Conservation (phyloP, 345 rosid species). For the Eucalyptus sp. region DNA sequence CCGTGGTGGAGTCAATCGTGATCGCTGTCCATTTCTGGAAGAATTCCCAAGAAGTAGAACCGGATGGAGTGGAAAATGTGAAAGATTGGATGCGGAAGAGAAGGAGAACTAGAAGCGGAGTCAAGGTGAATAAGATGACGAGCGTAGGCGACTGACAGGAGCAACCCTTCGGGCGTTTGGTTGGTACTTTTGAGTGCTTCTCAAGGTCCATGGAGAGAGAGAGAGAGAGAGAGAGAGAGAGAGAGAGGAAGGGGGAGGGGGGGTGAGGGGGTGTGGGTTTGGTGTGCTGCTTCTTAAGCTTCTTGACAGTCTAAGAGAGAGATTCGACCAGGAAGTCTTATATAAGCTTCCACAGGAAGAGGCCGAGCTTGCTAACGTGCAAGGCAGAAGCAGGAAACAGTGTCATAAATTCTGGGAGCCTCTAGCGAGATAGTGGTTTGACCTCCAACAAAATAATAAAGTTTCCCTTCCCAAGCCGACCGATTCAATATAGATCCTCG, state of each 20-base stretch:
- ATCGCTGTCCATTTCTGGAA: background rate
- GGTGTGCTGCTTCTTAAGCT: background rate
- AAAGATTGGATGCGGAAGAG: constrained; percentile 1
- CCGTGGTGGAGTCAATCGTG: background rate
- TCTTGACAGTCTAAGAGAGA: background rate
- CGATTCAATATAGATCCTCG: background rate
- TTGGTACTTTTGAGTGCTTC: background rate
- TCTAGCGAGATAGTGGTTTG: background rate
- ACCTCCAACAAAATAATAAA: background rate
- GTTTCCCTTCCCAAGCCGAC: background rate
- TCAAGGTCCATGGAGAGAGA: background rate
- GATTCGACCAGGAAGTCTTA: background rate
- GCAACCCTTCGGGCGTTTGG: background rate
- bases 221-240: background rate
- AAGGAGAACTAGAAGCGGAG: background rate
- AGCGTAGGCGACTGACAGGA: background rate
- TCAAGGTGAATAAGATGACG: background rate
- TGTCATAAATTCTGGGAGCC: background rate
- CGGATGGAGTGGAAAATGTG: background rate
- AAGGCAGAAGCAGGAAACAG: background rate
- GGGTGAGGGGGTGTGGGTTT: too few relatives aligned
- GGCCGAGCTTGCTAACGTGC: background rate
- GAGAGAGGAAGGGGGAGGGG: background rate
- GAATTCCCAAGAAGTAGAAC: background rate
- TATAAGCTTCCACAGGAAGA: background rate